phyloP scores from a whole-genome alignment of 83 land plant species.

The Larix sibirica region DNA sequence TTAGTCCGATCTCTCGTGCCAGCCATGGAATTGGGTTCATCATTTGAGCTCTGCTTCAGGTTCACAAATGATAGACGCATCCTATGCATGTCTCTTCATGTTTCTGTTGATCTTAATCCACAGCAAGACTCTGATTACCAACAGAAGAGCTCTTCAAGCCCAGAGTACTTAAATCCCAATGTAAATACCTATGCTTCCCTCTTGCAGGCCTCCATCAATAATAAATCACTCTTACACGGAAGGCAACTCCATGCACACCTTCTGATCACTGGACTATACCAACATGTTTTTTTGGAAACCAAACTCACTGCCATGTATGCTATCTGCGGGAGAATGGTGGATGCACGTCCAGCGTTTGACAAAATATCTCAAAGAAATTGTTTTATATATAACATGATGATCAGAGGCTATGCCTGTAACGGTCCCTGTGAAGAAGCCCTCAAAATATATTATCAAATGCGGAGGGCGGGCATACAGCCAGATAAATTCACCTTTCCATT shows the following conservation, averaged over 20 bases:
- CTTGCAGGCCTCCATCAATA: constrained; percentile 36
- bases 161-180: background rate
- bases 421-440: constrained; percentile 34
- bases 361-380: constrained; percentile 19
- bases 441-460: constrained; percentile 31
- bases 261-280: constrained; percentile 3
- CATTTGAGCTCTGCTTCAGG: background rate
- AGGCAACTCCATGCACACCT: constrained; percentile 22
- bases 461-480: constrained; percentile 11
- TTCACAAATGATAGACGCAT: background rate
- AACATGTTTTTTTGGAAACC: constrained; percentile 42
- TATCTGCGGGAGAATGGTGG: constrained; percentile 28
- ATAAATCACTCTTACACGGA: constrained; percentile 24
- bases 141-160: background rate
- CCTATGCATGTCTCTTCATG: background rate
- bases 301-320: constrained; percentile 40
- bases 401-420: constrained; percentile 34
- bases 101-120: background rate
- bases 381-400: constrained; percentile 42
- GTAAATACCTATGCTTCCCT: constrained; percentile 42
- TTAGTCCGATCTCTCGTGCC: too few relatives aligned
- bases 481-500: constrained; percentile 47
- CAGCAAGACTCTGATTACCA: background rate
- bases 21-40: background rate
- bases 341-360: constrained; percentile 29